A percentile compares a stretch with the other conserved stretches of the same genome.
Evolutionary conservation across 2,329 filamentous ascomycete species (phyloP).

Genomic region (Aspergillus flavus): DNA sequence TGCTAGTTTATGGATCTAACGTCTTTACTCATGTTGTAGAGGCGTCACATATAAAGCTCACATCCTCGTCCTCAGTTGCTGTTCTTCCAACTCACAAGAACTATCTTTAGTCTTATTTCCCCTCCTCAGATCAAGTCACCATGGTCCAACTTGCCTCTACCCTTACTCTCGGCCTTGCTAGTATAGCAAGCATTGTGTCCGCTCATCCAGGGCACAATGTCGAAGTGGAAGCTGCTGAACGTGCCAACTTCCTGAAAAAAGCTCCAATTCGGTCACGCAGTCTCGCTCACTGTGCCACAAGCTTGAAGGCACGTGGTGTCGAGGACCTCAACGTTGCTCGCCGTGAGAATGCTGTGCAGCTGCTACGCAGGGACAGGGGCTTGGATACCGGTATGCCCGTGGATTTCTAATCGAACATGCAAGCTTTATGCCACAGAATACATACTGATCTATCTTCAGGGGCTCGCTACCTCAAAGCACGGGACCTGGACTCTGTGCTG

Average conservation of each 20-base stretch:
- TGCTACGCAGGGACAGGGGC: slow-evolving; percentile 47
- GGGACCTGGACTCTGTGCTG: slow-evolving; percentile 39
- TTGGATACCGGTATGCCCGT: slow-evolving; percentile 29
- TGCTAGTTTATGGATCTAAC: neutral
- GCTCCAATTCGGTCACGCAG: slow-evolving; percentile 44
- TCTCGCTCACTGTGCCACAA: slow-evolving; percentile 52
- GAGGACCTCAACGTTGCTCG: slow-evolving; percentile 49
- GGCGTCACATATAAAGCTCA: neutral
- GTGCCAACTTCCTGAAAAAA: slow-evolving; percentile 49
- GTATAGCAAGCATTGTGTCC: slow-evolving; percentile 30
- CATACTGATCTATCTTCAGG: slow-evolving; percentile 6
- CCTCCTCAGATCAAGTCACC: neutral
- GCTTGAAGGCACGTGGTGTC: slow-evolving; percentile 53
- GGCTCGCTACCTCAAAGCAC: slow-evolving; percentile 30
- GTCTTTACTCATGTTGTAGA: neutral
- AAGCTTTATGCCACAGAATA: neutral
- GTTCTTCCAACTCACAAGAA: neutral
- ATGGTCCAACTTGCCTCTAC: slow-evolving; percentile 23
- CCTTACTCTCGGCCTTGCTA: slow-evolving; percentile 26
- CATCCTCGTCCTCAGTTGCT: neutral
- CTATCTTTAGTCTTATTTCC: neutral
- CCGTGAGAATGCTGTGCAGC: slow-evolving; percentile 45
- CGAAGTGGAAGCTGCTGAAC: slow-evolving; percentile 53
- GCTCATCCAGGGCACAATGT: slow-evolving; percentile 56
- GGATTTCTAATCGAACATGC: neutral